phyloP scores from a whole-genome alignment of 257 asterid species.

The Nicotiana benthamiana region DNA sequence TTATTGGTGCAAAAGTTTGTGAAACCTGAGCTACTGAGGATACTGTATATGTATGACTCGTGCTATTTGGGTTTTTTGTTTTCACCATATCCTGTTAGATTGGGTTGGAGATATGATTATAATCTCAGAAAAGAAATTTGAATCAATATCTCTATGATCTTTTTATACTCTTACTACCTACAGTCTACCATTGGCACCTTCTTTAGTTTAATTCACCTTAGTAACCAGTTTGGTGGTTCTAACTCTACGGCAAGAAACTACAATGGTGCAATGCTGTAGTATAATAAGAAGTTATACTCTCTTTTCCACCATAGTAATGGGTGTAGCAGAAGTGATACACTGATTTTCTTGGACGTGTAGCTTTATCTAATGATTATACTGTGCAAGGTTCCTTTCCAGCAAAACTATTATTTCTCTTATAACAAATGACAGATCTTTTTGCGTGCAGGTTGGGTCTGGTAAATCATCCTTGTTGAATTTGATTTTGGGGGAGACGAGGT shows the following conservation, averaged over 20 bases:
- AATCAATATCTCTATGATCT: background rate
- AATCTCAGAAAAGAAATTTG: background rate
- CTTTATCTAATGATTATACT: background rate
- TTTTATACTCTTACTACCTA: background rate
- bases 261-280: background rate
- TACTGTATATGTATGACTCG: background rate
- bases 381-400: background rate
- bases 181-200: background rate
- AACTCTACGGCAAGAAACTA: background rate
- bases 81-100: background rate
- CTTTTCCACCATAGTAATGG: background rate
- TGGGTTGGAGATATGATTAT: background rate
- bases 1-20: background rate
- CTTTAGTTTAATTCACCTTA: background rate
- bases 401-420: background rate
- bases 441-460: slow-evolving; percentile 86
- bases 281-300: background rate
- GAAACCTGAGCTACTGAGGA: background rate
- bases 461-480: slow-evolving; percentile 78
- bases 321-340: background rate
- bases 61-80: background rate
- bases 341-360: background rate
- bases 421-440: background rate
- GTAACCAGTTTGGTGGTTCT: background rate
- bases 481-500: slow-evolving; percentile 69